Base-by-base conservation (phyloP, 768 basidiomycete species). In the Psilocybe subaeruginosa region DNA sequence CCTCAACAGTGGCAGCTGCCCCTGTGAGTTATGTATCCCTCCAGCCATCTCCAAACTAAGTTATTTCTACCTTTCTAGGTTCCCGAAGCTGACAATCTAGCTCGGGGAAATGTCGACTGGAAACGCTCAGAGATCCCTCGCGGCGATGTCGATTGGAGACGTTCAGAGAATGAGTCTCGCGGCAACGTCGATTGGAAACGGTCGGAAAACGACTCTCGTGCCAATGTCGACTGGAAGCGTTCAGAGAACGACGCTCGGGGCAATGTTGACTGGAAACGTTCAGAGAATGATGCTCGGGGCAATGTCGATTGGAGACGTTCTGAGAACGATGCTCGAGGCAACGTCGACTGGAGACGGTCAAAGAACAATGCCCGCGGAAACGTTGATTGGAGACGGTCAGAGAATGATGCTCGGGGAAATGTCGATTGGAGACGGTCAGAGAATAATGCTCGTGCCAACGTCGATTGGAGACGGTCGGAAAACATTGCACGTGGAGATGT, bases 21-120 rank as follows among this genome's bases (percentile, higher is more conserved):
- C 80, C 81, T 59, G 78, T 80, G 65, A 58, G 76, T 74, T 62
- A 41, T 51, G 49, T 30, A 16, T 39, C 37, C 50, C 54, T 33
- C 30, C 50, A 56, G 59, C 37, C 54, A 52, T 59, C 45, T 51
- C 52, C 17, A 29, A 43, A 48, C 62, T 60, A 53, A 65, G 30
- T 51, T 17, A 35, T 47, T 49, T 56, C 11, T 53, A 35, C 55
- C 23, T 59, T 46, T 63, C 14, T 37, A 69, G 64, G 63, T 63
- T 49, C 35, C 67, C 55, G 59, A 58, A 48, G 35, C 58, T 23
- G 33, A 37, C 30, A 33, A 35, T 19, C 14, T 37, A n/a, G 31
- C 33, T 35, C 51, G 41, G 41, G 41, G 41, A 63, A 45, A 50
- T 47, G 48, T 62, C 27, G 68, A 69, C 59, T 70, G 69, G 71